Evolutionary conservation across 441 rosid genomes (phyloP).

Genomic region (Erysimum cheiri): DNA sequence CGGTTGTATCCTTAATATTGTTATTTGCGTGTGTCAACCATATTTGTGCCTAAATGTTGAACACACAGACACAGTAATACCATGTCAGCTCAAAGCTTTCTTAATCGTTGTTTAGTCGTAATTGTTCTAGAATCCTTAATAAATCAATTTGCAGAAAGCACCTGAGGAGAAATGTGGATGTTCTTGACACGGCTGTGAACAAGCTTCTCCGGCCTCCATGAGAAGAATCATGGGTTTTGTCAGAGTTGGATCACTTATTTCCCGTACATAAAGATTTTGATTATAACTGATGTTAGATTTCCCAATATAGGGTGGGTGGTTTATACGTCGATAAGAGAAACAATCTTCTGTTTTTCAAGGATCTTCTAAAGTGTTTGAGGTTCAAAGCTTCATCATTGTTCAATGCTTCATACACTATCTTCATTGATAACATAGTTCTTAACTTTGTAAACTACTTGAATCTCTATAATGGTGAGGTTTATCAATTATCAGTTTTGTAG

Average conservation of each 20-base stretch:
- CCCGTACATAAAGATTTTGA: background rate
- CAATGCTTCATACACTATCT: background rate
- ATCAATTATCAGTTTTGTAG: background rate
- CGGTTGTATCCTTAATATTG: slow-evolving; percentile 81
- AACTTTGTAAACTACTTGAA: background rate
- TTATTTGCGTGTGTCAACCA: slow-evolving; percentile 14
- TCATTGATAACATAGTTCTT: background rate
- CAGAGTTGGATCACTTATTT: background rate
- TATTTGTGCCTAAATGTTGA: slow-evolving; percentile 1
- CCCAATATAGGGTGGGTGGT: background rate
- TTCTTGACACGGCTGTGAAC: slow-evolving; percentile 74
- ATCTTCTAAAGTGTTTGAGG: background rate
- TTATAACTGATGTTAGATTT: background rate
- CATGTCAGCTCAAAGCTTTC: background rate
- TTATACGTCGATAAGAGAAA: background rate
- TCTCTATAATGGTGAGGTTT: background rate
- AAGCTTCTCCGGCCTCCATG: slow-evolving; percentile 65
- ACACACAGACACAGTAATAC: too few species aligned
- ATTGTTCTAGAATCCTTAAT: slow-evolving; percentile 26
- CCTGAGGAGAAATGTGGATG: slow-evolving; percentile 77
- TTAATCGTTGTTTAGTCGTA: background rate
- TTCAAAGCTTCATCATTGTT: background rate
- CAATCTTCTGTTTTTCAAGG: background rate
- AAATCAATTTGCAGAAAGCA: slow-evolving; percentile 60
- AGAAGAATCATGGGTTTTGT: slow-evolving; percentile 32